phyloP scores from a whole-genome alignment of 129 eudicot species.

The sunflower (Helianthus annuus) region DNA sequence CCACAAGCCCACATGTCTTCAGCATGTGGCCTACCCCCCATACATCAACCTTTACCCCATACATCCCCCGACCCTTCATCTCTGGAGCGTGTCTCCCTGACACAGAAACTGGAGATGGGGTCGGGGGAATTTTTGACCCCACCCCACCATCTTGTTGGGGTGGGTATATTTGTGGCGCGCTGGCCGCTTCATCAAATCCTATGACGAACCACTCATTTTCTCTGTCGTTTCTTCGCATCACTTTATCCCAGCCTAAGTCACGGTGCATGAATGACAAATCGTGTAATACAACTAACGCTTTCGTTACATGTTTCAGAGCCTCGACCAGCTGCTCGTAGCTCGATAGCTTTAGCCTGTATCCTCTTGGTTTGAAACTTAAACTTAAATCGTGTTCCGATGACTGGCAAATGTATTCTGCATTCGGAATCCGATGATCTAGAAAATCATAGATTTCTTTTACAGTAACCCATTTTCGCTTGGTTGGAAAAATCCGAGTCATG shows the following conservation, averaged over 20 bases:
- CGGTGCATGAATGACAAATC: slow-evolving; percentile 85
- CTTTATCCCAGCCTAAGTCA: slow-evolving; percentile 78
- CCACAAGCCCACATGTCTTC: slow-evolving; percentile 62
- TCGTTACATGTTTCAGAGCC: slow-evolving; percentile 63
- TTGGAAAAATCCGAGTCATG: slow-evolving; percentile 41
- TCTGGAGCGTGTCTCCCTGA: slow-evolving; percentile 70
- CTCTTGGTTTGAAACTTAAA: slow-evolving; percentile 63
- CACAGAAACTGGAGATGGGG: slow-evolving; percentile 1
- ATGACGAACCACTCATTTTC: slow-evolving; percentile 59
- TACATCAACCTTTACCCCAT: slow-evolving; percentile 81
- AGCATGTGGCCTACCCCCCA: slow-evolving; percentile 76
- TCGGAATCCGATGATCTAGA: slow-evolving; percentile 64
- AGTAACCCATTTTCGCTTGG: slow-evolving; percentile 52
- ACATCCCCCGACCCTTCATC: slow-evolving; percentile 69
- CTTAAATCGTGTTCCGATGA: slow-evolving; percentile 49
- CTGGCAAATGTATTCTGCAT: slow-evolving; percentile 45
- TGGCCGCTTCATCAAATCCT: slow-evolving; percentile 69
- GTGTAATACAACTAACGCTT: slow-evolving; percentile 69
- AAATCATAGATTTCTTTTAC: slow-evolving; percentile 70
- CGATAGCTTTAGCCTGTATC: slow-evolving; percentile 54
- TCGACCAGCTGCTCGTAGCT: slow-evolving; percentile 54
- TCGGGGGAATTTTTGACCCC: neutral
- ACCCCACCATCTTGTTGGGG: slow-evolving; percentile 20
- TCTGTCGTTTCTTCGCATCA: slow-evolving; percentile 43
- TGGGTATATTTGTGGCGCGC: slow-evolving; percentile 72